Evolutionary conservation across 2,329 filamentous ascomycete genomes (phyloP).

Genomic region (Colletotrichum scovillei): DNA sequence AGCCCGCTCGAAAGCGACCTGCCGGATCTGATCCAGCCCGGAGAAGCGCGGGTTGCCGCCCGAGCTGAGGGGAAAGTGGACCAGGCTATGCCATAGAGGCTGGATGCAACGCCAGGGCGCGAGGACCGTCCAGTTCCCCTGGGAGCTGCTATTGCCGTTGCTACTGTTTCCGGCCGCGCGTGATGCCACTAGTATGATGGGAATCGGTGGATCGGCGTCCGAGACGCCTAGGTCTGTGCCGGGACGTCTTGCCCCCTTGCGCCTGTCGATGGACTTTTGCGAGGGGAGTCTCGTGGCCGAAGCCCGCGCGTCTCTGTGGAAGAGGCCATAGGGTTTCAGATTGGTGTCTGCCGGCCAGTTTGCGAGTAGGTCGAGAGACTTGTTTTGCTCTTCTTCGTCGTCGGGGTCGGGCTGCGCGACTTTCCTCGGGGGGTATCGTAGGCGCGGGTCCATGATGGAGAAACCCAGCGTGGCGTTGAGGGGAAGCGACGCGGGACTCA

Average conservation of each 20-base stretch:
- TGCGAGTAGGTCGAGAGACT: conserved; percentile 70
- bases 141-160: conserved; percentile 54
- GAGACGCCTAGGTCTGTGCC: conserved; percentile 70
- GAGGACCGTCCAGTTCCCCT: conserved; percentile 84
- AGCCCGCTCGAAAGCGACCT: conserved; percentile 84
- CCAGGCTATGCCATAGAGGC: conserved; percentile 86
- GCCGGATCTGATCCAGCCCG: conserved; percentile 81
- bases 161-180: conserved; percentile 50
- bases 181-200: conserved; percentile 76
- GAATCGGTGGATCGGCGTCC: conserved; percentile 78
- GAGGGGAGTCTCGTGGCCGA: conserved; percentile 74
- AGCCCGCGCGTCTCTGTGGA: conserved; percentile 75
- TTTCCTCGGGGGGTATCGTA: conserved; percentile 78
- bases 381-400: conserved; percentile 47
- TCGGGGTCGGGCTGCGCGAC: conserved; percentile 53
- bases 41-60: conserved; percentile 87
- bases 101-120: conserved; percentile 91
- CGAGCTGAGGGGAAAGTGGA: conserved; percentile 83
- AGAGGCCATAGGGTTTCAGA: conserved; percentile 66
- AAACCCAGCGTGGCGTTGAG: conserved; percentile 78
- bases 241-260: conserved; percentile 72
- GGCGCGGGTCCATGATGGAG: conserved; percentile 80
- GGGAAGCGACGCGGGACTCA: conserved; percentile 77
- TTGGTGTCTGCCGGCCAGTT: conserved; percentile 73
- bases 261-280: conserved; percentile 84